Base-by-base conservation (phyloP, 139 green algal species). In the Astrephomene gubernaculifera region DNA sequence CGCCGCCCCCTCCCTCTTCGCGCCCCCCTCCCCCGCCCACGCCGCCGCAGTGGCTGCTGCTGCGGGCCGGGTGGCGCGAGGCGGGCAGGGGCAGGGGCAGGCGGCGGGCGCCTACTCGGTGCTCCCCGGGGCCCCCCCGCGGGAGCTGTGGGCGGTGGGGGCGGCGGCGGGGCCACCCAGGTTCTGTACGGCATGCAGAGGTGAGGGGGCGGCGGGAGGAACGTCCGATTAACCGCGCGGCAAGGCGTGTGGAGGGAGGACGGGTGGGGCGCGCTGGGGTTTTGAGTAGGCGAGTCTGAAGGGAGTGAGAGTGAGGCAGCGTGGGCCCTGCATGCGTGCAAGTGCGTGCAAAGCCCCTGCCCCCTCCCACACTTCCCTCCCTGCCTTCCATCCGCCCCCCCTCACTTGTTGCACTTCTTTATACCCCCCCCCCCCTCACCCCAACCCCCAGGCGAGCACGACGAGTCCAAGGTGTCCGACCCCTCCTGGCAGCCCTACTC, bases 141-240 rank as follows among this genome's bases (percentile, higher is more conserved):
- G 88, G 6, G 75, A 88, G 74, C 67, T 91, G 67, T 91, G 88
- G 88, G 52, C 88, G 2, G 35, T 54, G 17, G 73, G 86, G 52
- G 9, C 85, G 43, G 41, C 43, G 14, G 29, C 25, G 19, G 8
- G 54, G 36, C 84, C 84, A 14, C 88, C 74, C 0, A 65, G 70
- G 29, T 89, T 90, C 81, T 91, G 88, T 53, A 85, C 85, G 5
- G 85, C 54, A 0, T 91, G 88, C 75, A 73, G 88, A 45, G 84
- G 88, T 88, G 81, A 38, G 86, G 24, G 25, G 29, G 49, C 4
- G 29, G 25, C 6, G 31, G 4, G 31, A 27, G 64, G n/a, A n/a
- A n/a, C n/a, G n/a, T n/a, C n/a, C n/a, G n/a, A n/a, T n/a, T n/a
- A n/a, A n/a, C n/a, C n/a, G n/a, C n/a, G n/a, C n/a, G n/a, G n/a